phyloP scores from a whole-genome alignment of 768 basidiomycete species.

The Pleurotus giganteus region DNA sequence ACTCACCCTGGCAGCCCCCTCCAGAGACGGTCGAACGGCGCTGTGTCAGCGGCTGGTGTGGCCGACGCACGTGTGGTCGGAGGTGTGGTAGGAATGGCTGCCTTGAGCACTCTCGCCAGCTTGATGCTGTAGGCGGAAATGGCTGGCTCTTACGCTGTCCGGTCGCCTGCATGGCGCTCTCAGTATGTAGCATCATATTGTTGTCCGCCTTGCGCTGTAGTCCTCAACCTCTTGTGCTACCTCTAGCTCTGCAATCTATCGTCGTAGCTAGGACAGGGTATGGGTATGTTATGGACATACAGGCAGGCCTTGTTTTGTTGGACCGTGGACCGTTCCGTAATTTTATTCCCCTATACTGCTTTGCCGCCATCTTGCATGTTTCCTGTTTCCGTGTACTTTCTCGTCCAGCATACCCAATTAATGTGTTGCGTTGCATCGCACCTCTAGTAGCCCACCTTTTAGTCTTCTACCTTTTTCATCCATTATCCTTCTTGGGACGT shows the following conservation, averaged over 20 bases:
- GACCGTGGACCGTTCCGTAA: conserved; percentile 6
- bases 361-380: too few species aligned
- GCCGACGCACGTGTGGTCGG: neutral
- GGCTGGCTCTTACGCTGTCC: too few species aligned
- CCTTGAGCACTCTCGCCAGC: neutral
- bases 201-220: neutral
- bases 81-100: neutral
- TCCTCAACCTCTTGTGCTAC: neutral
- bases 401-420: neutral
- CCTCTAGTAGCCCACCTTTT: neutral
- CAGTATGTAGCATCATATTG: neutral
- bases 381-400: neutral
- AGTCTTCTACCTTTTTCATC: neutral
- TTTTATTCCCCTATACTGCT: neutral
- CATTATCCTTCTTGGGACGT: neutral
- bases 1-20: conserved; percentile 15
- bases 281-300: neutral
- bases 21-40: conserved; percentile 22
- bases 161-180: neutral
- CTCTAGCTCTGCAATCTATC: neutral
- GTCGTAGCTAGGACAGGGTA: neutral
- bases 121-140: conserved; percentile 9
- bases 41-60: conserved; percentile 8
- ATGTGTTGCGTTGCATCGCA: too few species aligned
- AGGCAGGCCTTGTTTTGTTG: neutral